Evolutionary conservation across 257 asterid genomes (phyloP).

Genomic region (Solanum tarijense): DNA sequence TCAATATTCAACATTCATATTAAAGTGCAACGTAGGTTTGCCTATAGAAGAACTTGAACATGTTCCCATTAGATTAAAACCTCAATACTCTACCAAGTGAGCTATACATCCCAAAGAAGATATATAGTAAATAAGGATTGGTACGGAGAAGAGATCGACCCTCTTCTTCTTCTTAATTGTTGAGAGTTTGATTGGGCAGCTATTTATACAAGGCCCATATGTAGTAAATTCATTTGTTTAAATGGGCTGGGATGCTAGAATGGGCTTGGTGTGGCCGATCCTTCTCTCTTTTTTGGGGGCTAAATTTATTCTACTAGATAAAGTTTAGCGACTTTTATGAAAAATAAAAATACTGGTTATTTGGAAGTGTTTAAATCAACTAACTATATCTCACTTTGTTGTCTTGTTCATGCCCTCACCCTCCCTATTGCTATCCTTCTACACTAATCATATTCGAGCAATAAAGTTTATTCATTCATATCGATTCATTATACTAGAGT

Average conservation of each 20-base stretch:
- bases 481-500: too few relatives aligned
- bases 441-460: too few relatives aligned
- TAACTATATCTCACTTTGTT: too few relatives aligned
- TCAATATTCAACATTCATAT: neutral
- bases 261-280: neutral
- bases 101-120: neutral
- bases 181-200: neutral
- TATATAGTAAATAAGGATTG: neutral
- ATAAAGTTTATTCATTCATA: too few relatives aligned
- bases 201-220: neutral
- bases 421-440: too few relatives aligned
- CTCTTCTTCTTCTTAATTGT: neutral
- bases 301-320: too few relatives aligned
- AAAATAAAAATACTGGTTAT: too few relatives aligned
- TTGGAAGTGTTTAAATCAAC: too few relatives aligned
- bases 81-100: neutral
- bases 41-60: neutral
- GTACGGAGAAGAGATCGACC: neutral
- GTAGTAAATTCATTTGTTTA: neutral
- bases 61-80: too few relatives aligned
- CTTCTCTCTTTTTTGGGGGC: too few relatives aligned
- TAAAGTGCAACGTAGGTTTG: neutral
- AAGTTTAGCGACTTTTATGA: too few relatives aligned
- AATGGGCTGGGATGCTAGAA: neutral
- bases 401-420: too few relatives aligned